A percentile compares a stretch with the other conserved stretches of the same genome.
Evolutionary conservation across 208 protist genomes (phyloP).

Genomic region (Trypanosoma grayi): DNA sequence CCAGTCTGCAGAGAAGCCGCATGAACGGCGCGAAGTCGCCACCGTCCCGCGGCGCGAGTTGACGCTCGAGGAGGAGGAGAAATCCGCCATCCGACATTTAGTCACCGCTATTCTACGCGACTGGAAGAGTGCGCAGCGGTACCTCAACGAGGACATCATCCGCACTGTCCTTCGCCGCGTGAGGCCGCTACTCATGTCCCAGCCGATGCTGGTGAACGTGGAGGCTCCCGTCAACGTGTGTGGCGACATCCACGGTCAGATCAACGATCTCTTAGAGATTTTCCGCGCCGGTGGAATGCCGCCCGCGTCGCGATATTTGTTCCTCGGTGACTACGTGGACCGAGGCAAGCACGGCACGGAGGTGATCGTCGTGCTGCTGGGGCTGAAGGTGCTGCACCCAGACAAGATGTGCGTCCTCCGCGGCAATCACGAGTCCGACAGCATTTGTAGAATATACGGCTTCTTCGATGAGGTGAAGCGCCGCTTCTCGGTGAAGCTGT

Average conservation of each 20-base stretch:
- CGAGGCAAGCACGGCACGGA: conserved; percentile 95
- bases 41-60: not conserved
- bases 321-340: conserved; percentile 98
- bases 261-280: conserved; percentile 98
- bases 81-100: conserved; percentile 18
- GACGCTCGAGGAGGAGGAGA: not conserved
- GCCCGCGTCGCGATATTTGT: conserved; percentile 98
- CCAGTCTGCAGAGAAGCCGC: conserved; percentile 11
- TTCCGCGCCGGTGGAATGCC: conserved; percentile 99
- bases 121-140: conserved; percentile 34
- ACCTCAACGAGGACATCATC: conserved; percentile 55
- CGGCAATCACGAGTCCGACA: conserved; percentile 98
- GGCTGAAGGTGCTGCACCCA: conserved; percentile 96
- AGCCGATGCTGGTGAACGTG: conserved; percentile 90
- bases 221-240: conserved; percentile 83
- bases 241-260: conserved; percentile 99
- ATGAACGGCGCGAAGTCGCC: not conserved
- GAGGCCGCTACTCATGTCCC: conserved; percentile 90
- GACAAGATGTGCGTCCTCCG: conserved; percentile 98
- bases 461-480: conserved; percentile 99
- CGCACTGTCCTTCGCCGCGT: conserved; percentile 49
- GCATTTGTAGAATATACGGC: conserved; percentile 98
- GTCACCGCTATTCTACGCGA: conserved; percentile 34
- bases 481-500: conserved; percentile 96
- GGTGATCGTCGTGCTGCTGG: conserved; percentile 79